These are phyloP conservation scores for Ganoderma sinense DNA, from an alignment of 1,284 basidiomycete species.

Conservation along the genomic window DNA sequence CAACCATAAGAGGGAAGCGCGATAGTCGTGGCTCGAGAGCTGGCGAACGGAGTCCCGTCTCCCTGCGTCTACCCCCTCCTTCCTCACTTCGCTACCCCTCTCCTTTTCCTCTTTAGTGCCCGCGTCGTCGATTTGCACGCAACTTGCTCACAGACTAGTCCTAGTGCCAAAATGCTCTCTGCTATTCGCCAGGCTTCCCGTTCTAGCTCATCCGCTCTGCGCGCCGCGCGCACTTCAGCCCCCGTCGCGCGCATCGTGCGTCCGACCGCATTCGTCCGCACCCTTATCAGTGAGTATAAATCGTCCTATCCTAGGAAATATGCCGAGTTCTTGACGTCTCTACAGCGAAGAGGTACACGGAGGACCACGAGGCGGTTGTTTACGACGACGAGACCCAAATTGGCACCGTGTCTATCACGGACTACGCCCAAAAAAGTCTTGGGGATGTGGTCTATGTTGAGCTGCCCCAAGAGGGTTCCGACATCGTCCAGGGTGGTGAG, in stretches of 20 bases:
- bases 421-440: slow-evolving; percentile 92
- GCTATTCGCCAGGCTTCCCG: slow-evolving; percentile 41
- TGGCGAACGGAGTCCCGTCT: slow-evolving; percentile 25
- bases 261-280: slow-evolving; percentile 39
- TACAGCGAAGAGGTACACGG: slow-evolving; percentile 84
- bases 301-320: neutral
- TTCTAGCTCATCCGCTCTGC: slow-evolving; percentile 35
- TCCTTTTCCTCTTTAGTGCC: slow-evolving; percentile 1
- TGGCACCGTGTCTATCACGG: slow-evolving; percentile 90
- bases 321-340: neutral
- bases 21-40: slow-evolving; percentile 20
- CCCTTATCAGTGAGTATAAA: slow-evolving; percentile 46
- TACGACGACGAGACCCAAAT: slow-evolving; percentile 85
- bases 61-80: slow-evolving; percentile 1
- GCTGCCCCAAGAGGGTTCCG: slow-evolving; percentile 76
- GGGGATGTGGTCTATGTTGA: slow-evolving; percentile 99
- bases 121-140: neutral
- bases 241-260: slow-evolving; percentile 28
- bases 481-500: slow-evolving; percentile 84
- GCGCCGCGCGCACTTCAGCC: slow-evolving; percentile 33
- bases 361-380: slow-evolving; percentile 90
- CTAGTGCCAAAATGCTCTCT: slow-evolving; percentile 33
- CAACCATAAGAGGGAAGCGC: slow-evolving; percentile 30
- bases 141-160: neutral
- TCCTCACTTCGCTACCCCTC: slow-evolving; percentile 7